phyloP scores from a whole-genome alignment of 1,284 basidiomycete genomes.

The Wolfiporia cocos region DNA sequence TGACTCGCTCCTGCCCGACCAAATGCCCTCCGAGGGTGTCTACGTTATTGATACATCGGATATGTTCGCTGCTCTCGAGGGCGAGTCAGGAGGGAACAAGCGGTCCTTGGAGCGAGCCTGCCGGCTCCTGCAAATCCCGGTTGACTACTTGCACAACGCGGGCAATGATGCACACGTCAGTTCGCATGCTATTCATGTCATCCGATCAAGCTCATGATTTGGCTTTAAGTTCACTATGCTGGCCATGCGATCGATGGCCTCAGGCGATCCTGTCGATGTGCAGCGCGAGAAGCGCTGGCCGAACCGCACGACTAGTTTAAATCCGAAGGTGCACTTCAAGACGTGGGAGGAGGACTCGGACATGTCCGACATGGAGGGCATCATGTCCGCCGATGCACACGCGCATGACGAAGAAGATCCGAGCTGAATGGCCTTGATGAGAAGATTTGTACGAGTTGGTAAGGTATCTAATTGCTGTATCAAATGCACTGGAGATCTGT shows the following conservation, averaged over 20 bases:
- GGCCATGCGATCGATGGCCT: conserved; percentile 60
- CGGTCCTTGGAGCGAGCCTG: conserved; percentile 54
- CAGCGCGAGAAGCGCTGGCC: conserved; percentile 77
- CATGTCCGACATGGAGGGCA: conserved; percentile 29
- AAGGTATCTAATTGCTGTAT: too few species aligned
- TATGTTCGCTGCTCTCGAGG: conserved; percentile 66
- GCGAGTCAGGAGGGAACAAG: conserved; percentile 44
- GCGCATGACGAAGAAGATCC: conserved; percentile 3
- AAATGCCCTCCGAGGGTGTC: conserved; percentile 42
- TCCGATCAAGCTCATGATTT: background rate
- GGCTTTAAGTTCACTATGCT: conserved; percentile 58
- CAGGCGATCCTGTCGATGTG: conserved; percentile 59
- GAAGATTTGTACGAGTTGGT: too few species aligned
- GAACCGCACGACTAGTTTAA: conserved; percentile 36
- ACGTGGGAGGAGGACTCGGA: conserved; percentile 58
- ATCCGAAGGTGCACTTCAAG: conserved; percentile 52
- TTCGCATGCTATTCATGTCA: conserved; percentile 8
- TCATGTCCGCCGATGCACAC: conserved; percentile 10
- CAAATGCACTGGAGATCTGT: too few species aligned
- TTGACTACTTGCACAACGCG: conserved; percentile 68
- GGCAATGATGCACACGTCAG: conserved; percentile 80
- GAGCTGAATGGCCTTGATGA: too few species aligned
- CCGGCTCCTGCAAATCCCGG: conserved; percentile 50
- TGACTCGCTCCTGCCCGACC: conserved; percentile 50
- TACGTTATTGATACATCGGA: conserved; percentile 70